A percentile compares a stretch with the other conserved stretches of the same genome.
Conservation (phyloP, 2,329 filamentous ascomycete species). For the Berkeleyomyces basicola region DNA sequence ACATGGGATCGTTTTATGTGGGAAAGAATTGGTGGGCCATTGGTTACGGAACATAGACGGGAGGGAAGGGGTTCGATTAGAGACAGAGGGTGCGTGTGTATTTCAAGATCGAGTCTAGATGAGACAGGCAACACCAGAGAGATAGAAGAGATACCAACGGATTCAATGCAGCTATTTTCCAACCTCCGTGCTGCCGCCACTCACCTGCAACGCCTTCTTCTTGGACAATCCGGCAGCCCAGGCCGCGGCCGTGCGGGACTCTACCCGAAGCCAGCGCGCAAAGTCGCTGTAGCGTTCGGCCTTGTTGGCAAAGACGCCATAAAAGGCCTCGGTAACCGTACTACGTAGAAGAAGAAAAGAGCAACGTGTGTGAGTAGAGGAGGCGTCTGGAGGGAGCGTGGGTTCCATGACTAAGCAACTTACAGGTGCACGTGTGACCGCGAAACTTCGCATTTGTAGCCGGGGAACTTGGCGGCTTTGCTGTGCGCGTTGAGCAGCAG, state of each 20-base stretch:
- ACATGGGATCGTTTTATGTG: slow-evolving; percentile 37
- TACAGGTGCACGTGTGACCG: slow-evolving; percentile 13
- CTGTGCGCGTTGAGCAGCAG: slow-evolving; percentile 43
- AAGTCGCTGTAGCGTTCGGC: slow-evolving; percentile 52
- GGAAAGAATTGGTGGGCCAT: slow-evolving; percentile 46
- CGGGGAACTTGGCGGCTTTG: slow-evolving; percentile 28
- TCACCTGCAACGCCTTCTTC: neutral
- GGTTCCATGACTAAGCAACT: neutral
- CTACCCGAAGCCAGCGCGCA: slow-evolving; percentile 48
- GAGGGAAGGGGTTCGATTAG: neutral
- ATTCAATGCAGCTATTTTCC: neutral
- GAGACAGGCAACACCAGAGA: no score
- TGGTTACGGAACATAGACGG: slow-evolving; percentile 20
- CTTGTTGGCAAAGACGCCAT: slow-evolving; percentile 47
- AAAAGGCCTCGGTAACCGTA: slow-evolving; percentile 55
- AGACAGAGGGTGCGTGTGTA: neutral
- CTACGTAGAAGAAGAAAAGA: slow-evolving; percentile 22
- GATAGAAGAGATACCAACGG: neutral
- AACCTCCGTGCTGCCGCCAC: neutral
- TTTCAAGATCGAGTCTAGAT: neutral
- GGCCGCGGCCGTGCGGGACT: slow-evolving; percentile 22
- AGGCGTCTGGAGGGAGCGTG: no score
- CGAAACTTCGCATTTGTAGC: slow-evolving; percentile 35
- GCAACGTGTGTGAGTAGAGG: neutral
- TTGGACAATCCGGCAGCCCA: neutral